phyloP scores from a whole-genome alignment of 768 basidiomycete species.

The Mycena maculata region DNA sequence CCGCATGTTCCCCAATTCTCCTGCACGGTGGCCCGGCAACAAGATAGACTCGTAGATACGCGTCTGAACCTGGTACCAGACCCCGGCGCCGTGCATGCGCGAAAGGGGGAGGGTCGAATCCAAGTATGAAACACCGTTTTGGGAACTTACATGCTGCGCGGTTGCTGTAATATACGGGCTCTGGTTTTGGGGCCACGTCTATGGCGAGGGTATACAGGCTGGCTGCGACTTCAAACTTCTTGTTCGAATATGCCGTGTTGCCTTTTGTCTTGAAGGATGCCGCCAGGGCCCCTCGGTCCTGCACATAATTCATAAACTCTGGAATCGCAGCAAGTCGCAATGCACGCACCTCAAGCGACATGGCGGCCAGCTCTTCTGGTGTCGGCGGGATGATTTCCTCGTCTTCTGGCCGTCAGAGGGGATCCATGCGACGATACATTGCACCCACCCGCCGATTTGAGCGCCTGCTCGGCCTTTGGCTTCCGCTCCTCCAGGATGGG shows the following conservation, averaged over 20 bases:
- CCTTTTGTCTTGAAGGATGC: slow-evolving; percentile 76
- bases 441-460: slow-evolving; percentile 29
- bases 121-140: too few relatives aligned
- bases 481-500: slow-evolving; percentile 85
- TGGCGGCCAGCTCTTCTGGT: slow-evolving; percentile 64
- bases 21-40: too few relatives aligned
- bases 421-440: slow-evolving; percentile 28
- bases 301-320: slow-evolving; percentile 24
- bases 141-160: slow-evolving; percentile 87
- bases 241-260: slow-evolving; percentile 74
- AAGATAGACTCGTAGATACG: too few relatives aligned
- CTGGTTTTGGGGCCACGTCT: slow-evolving; percentile 77
- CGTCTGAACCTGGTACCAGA: too few relatives aligned
- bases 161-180: slow-evolving; percentile 96
- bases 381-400: slow-evolving; percentile 54
- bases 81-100: too few relatives aligned
- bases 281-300: slow-evolving; percentile 77
- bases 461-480: slow-evolving; percentile 53
- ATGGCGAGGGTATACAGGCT: slow-evolving; percentile 82
- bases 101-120: too few relatives aligned
- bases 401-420: slow-evolving; percentile 45
- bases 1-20: too few relatives aligned
- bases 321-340: slow-evolving; percentile 19
- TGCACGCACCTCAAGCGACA: slow-evolving; percentile 67
- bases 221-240: slow-evolving; percentile 68